These are phyloP conservation scores for Kazachstania viticola DNA, from an alignment of 805 yeast genomes.

Conservation along the genomic window DNA sequence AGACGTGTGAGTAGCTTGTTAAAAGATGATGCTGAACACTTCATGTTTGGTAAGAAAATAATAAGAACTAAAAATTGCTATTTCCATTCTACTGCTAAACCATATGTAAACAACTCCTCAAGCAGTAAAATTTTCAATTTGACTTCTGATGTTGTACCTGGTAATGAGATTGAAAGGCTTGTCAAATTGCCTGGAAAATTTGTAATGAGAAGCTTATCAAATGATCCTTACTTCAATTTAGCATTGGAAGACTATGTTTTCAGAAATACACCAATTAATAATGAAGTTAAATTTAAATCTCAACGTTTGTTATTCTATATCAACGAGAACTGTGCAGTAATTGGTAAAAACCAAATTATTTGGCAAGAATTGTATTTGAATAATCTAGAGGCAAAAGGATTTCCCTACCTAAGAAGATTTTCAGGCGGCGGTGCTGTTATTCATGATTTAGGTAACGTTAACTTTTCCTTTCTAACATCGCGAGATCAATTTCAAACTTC, in stretches of 20 bases:
- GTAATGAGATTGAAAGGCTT: conserved; percentile 15
- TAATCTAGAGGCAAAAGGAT: conserved; percentile 34
- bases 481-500: conserved; percentile 52
- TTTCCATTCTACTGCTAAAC: too few species aligned
- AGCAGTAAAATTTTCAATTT: conserved; percentile 3
- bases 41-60: too few species aligned
- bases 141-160: conserved; percentile 7
- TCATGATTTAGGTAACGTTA: conserved; percentile 82
- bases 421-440: conserved; percentile 98
- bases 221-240: conserved; percentile 63
- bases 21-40: too few species aligned
- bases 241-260: conserved; percentile 77
- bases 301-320: conserved; percentile 58
- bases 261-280: conserved; percentile 40
- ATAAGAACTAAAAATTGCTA: too few species aligned
- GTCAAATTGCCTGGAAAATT: conserved; percentile 40
- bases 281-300: conserved; percentile 13
- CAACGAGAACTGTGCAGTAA: conserved; percentile 77
- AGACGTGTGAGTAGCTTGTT: too few species aligned
- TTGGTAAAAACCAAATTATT: conserved; percentile 94
- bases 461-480: conserved; percentile 70
- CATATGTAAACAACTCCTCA: too few species aligned
- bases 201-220: conserved; percentile 37
- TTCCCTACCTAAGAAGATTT: conserved; percentile 65
- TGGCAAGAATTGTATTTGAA: conserved; percentile 74